Evolutionary conservation across 306 rosid species (phyloP).

Genomic region (Lathyrus aphaca): DNA sequence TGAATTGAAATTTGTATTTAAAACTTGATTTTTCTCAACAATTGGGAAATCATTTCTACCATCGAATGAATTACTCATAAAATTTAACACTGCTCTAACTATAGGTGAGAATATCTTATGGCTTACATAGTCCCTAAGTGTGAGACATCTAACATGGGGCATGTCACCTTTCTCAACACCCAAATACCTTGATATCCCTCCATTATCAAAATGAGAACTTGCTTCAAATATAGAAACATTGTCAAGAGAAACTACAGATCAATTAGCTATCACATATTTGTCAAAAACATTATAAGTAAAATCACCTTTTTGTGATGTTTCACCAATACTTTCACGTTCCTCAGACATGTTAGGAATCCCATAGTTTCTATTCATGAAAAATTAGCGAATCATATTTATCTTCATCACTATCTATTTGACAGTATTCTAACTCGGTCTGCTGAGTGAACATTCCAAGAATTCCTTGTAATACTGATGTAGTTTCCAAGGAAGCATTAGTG

Average conservation of each 20-base stretch:
- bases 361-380: slow-evolving; percentile 47
- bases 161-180: slow-evolving; percentile 57
- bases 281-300: slow-evolving; percentile 47
- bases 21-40: slow-evolving; percentile 62
- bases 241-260: slow-evolving; percentile 53
- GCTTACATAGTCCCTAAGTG: slow-evolving; percentile 60
- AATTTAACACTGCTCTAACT: slow-evolving; percentile 56
- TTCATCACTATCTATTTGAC: slow-evolving; percentile 64
- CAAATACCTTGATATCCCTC: slow-evolving; percentile 62
- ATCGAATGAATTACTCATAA: slow-evolving; percentile 71
- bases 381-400: slow-evolving; percentile 58
- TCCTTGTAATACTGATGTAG: slow-evolving; percentile 53
- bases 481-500: slow-evolving; percentile 49
- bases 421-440: slow-evolving; percentile 48
- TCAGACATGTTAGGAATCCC: slow-evolving; percentile 48
- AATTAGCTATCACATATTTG: slow-evolving; percentile 44
- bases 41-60: slow-evolving; percentile 53
- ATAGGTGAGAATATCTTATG: slow-evolving; percentile 66
- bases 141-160: slow-evolving; percentile 54
- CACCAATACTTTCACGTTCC: slow-evolving; percentile 59
- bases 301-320: slow-evolving; percentile 53
- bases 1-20: slow-evolving; percentile 55
- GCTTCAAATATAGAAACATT: slow-evolving; percentile 40
- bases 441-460: slow-evolving; percentile 53
- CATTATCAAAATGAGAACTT: slow-evolving; percentile 59